Conservation (phyloP, 164 flowering plant genomes). For the Piper betle region DNA sequence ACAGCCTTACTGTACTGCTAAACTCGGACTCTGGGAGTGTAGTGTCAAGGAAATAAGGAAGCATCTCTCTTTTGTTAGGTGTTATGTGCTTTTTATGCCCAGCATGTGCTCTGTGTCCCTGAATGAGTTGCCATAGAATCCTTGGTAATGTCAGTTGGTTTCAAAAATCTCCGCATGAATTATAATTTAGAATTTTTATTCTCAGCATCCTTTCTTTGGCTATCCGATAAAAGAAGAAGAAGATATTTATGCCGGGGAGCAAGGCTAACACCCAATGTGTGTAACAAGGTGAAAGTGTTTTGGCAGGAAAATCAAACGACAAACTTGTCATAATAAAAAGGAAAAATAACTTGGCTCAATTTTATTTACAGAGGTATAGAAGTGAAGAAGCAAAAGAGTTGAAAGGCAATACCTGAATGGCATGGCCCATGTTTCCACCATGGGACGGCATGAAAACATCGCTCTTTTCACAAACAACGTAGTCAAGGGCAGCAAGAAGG, state of each 20-base stretch:
- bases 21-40: constrained; percentile 67
- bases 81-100: constrained; percentile 91
- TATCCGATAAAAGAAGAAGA: no score
- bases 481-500: constrained; percentile 82
- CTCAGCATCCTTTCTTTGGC: no score
- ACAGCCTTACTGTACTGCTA: constrained; percentile 33
- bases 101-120: constrained; percentile 92
- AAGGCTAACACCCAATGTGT: no score
- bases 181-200: no score
- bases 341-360: no score
- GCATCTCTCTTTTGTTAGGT: constrained; percentile 87
- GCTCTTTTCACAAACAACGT: constrained; percentile 65
- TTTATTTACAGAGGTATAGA: no score
- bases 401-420: constrained; percentile 57
- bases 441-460: constrained; percentile 98
- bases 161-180: no score
- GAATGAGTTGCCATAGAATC: constrained; percentile 25
- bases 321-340: no score
- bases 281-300: no score
- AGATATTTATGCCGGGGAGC: no score
- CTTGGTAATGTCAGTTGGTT: constrained; percentile 23
- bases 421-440: constrained; percentile 99
- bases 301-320: no score
- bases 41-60: constrained; percentile 53
- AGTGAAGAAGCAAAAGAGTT: no score